Percentiles rank a stretch among this genome's conserved stretches.
Evolutionary conservation across 495 filamentous ascomycete genomes (phyloP).

Genomic region (Aspergillus kassunensis): DNA sequence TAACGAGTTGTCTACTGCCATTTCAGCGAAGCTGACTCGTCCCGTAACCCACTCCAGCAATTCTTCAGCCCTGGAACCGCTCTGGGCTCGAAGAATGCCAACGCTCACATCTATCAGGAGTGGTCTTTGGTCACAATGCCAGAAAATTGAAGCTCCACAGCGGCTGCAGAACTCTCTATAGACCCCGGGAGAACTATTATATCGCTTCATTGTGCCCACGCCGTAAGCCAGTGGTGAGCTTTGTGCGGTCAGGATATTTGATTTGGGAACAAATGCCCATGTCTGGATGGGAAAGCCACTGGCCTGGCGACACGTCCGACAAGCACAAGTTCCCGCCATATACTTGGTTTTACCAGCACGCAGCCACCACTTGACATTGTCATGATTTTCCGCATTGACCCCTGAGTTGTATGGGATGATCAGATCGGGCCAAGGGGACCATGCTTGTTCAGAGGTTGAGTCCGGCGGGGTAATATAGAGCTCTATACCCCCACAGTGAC

Average conservation of each 20-base stretch:
- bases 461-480: constrained; percentile 44
- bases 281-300: constrained; percentile 64
- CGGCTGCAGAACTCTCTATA: constrained; percentile 59
- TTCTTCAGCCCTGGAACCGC: constrained; percentile 52
- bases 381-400: constrained; percentile 31
- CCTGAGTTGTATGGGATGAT: constrained; percentile 44
- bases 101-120: constrained; percentile 63
- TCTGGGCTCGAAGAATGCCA: constrained; percentile 50
- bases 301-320: constrained; percentile 56
- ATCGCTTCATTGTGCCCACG: constrained; percentile 46
- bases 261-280: constrained; percentile 64
- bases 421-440: constrained; percentile 52
- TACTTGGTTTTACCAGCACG: constrained; percentile 43
- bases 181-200: constrained; percentile 51
- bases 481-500: constrained; percentile 41
- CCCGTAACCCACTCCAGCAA: constrained; percentile 60
- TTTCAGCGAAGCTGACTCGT: constrained; percentile 60
- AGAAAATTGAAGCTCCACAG: constrained; percentile 68
- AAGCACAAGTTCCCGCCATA: constrained; percentile 63
- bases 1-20: constrained; percentile 44
- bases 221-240: constrained; percentile 38
- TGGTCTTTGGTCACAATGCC: constrained; percentile 53
- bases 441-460: constrained; percentile 32
- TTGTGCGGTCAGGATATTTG: constrained; percentile 50
- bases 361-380: constrained; percentile 54